Evolutionary conservation across 2,329 filamentous ascomycete genomes (phyloP).

Genomic region (Diplodia intermedia): DNA sequence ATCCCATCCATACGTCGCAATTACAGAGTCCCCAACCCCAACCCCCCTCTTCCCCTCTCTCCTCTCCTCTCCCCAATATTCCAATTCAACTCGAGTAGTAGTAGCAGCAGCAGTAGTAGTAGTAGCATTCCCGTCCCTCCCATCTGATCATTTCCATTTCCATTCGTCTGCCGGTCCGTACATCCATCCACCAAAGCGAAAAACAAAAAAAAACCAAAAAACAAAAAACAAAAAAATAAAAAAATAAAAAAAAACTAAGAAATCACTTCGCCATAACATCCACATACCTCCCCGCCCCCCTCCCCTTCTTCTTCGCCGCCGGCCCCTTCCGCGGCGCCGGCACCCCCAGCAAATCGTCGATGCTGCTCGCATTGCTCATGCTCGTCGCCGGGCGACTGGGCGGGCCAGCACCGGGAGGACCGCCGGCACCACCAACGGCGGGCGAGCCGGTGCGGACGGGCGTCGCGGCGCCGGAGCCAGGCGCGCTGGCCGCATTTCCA

Average conservation of each 20-base stretch:
- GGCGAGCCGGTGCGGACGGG: conserved; percentile 46
- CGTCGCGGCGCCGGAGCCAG: conserved; percentile 43
- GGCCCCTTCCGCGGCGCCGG: conserved; percentile 70
- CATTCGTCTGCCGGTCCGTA: background rate
- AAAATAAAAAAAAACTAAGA: background rate
- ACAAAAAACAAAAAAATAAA: background rate
- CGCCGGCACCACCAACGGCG: conserved; percentile 34
- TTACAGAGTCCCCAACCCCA: no score
- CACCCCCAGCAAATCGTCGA: conserved; percentile 88
- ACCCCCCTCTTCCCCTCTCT: no score
- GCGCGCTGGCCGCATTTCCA: conserved; percentile 19
- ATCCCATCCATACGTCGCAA: no score
- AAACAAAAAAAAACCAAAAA: background rate
- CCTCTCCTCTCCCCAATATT: no score
- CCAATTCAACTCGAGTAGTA: no score
- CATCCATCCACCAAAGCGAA: background rate
- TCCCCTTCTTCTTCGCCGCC: conserved; percentile 71
- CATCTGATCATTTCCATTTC: no score
- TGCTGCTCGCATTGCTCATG: conserved; percentile 90
- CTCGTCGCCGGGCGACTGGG: conserved; percentile 69
- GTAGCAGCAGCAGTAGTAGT: no score
- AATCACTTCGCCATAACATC: conserved; percentile 79
- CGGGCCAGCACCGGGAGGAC: conserved; percentile 38
- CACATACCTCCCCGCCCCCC: conserved; percentile 80
- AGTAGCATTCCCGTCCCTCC: no score